Base-by-base conservation (phyloP, 495 filamentous ascomycete species). In the Rostrohypoxylon terebratum region DNA sequence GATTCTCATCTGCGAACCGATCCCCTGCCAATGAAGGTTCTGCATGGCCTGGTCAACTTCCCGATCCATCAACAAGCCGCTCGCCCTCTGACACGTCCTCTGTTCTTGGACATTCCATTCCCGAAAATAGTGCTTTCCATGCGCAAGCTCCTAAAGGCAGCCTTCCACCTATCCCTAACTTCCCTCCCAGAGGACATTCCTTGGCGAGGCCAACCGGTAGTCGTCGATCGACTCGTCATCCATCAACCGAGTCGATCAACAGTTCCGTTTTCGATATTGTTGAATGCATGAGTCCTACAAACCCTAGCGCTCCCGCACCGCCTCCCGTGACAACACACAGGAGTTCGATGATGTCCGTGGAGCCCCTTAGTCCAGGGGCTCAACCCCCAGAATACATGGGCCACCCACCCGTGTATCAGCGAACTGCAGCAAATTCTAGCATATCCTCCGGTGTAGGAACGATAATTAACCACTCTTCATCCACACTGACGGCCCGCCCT, bases 181-280 rank as follows among this genome's bases (percentile, higher is more conserved):
- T 71, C 36, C 69, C 74, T 0, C 74, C 69, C 10, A 76, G 76
- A 55, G 67, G 72, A 44, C 74, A 66, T 65, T 77, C 76, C 23
- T 61, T 75, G 58, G 57, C 68, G 42, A 75, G 63, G 6, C 71
- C 72, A 25, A 69, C 33, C 10, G 47, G 61, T 36, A 54, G 20
- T 63, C 74, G 55, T 63, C 76, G 68, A 42, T 62, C 71, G 5
- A 68, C 58, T 31, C 74, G 72, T 13, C 69, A 57, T 42, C 74
- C 69, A 20, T 78, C 76, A 23, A 77, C 76, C 23, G 76, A 78
- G 59, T 78, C 76, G 3, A 73, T 78, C 14, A 78, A 78, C 64
- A 78, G 76, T 63, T 78, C 76, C 21, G 76, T 78, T 18, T 78
- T 78, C 13, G 76, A 78, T 31, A 58, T 78, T 10, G 61, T 78